Base-by-base conservation (phyloP, 768 basidiomycete genomes). In the Leccinum obscurum region DNA sequence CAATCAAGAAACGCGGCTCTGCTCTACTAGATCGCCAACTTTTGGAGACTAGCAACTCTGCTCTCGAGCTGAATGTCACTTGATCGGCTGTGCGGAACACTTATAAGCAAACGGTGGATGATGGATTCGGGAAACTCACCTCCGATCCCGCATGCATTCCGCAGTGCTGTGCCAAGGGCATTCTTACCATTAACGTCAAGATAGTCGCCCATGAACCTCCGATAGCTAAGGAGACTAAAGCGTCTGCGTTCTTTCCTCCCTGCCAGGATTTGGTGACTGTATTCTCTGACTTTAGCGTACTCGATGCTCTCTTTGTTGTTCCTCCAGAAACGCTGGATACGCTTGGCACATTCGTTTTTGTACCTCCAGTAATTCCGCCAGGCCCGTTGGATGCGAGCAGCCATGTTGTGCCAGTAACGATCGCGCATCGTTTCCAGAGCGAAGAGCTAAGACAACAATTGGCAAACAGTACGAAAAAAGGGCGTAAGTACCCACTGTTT, bases 331-430 rank as follows among this genome's bases (percentile, higher is more conserved):
- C 95, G 81, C 72, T 98, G 97, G 56, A 99, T 98, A 56, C 94
- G 89, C 35, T 84, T 85, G 11, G 97, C 97, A 68, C 93, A 96
- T 70, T 98, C 97, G 66, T 95, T 85, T 76, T 92, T 94, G 77
- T 97, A 93, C 9, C 96, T 86, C 83, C 95, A 84, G 74, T 97
- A 97, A 72, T 97, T 96, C 60, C 96, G 83, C 84, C 88, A 99
- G 5, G 94, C 94, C 35, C 97, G 88, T 74, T 99, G 97, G 55
- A 99, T 99, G 50, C 97, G 89, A 26, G 78, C 85, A 0, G 97
- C 97, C 97, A 99, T 99, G 75, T 98, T 98, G 75, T 99, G 97
- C 97, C 97, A 99, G 75, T 98, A 99, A 56, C 92, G 87, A 72
- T 99, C 97, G 55, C 97, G 88, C 93, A 98, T 98, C 7, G 93